Base-by-base conservation (phyloP, 2,329 filamentous ascomycete species). In the Fusarium duplospermum region DNA sequence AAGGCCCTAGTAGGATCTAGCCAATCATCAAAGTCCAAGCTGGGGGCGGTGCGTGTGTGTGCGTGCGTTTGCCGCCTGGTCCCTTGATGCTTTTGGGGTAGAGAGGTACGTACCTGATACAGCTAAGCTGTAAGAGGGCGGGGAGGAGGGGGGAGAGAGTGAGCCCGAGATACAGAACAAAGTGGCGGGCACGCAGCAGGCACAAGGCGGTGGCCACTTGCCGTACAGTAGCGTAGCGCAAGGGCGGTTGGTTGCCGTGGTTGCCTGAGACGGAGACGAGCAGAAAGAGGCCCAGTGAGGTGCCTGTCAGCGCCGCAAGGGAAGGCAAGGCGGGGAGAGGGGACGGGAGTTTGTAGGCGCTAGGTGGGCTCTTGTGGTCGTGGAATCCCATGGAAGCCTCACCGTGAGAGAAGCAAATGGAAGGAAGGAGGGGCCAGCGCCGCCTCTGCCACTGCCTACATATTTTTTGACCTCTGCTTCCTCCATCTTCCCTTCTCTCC, bases 301-400 rank as follows among this genome's bases (percentile, higher is more conserved):
- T 22, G 22, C 54, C 56, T 65, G 16, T 38, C 36, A 62, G 59
- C 58, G 56, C 66, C 59, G 50, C 61, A 65, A 54, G 47, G 24
- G 42, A 33, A 33, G 50, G 57, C 54, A 67, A 70, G 73, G 61
- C 58, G 36, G 36, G 36, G 36, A 38, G 33, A 35, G 33, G 66
- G 73, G 72, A 62, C 60, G 65, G 63, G 31, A 24, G 64, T 56
- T 63, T 65, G 42, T 64, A 75, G 67, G 72, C 72, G 70, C 63
- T 70, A 72, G 73, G 74, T 74, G 75, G 74, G 57, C 74, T 72
- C 66, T 72, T 52, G 66, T 72, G 79, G 77, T 80, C 83, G 81
- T 85, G 81, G 84, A 85, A 85, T 84, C 84, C 77, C 81, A 85
- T 85, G 84, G 84, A 85, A 85, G 82, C 83, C 81, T 81, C 79